Percentiles rank a stretch among this genome's conserved stretches.
phyloP scores from a whole-genome alignment of 2,329 filamentous ascomycete species.

The Fusarium sp. region DNA sequence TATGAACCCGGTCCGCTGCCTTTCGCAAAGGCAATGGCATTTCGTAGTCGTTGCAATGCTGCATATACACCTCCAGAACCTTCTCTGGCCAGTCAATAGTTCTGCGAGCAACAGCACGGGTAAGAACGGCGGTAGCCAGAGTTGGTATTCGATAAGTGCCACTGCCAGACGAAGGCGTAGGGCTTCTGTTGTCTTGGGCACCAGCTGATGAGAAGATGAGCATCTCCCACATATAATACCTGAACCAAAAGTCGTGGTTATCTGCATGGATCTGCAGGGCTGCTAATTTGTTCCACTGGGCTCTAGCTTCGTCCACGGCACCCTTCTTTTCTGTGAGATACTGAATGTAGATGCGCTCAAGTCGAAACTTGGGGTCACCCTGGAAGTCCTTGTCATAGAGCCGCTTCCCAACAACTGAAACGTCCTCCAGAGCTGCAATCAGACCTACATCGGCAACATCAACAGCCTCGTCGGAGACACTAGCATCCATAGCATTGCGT shows the following conservation, averaged over 20 bases:
- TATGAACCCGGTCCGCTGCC: conserved; percentile 78
- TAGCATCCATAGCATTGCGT: conserved; percentile 79
- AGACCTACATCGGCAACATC: conserved; percentile 93
- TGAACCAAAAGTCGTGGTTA: conserved; percentile 92
- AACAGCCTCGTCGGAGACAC: conserved; percentile 80
- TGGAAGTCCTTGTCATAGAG: conserved; percentile 79
- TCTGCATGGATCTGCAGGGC: conserved; percentile 72
- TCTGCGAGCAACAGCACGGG: conserved; percentile 70
- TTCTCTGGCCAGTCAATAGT: conserved; percentile 81
- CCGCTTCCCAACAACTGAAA: conserved; percentile 79
- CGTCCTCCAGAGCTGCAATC: conserved; percentile 84
- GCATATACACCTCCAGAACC: conserved; percentile 76
- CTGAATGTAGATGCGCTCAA: conserved; percentile 92
- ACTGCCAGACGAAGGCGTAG: conserved; percentile 56
- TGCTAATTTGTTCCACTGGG: conserved; percentile 77
- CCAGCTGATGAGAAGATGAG: conserved; percentile 61
- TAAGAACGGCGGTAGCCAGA: conserved; percentile 78
- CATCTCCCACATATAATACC: conserved; percentile 94
- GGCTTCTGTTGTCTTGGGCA: conserved; percentile 58
- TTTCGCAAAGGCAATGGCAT: conserved; percentile 77
- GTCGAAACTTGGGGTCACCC: conserved; percentile 87
- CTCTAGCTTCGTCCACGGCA: conserved; percentile 78
- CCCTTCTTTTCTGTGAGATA: conserved; percentile 87
- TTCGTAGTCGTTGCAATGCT: conserved; percentile 92
- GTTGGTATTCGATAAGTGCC: conserved; percentile 71